Conservation (phyloP, 169 alveolate genomes). For the Babesia caballi region DNA sequence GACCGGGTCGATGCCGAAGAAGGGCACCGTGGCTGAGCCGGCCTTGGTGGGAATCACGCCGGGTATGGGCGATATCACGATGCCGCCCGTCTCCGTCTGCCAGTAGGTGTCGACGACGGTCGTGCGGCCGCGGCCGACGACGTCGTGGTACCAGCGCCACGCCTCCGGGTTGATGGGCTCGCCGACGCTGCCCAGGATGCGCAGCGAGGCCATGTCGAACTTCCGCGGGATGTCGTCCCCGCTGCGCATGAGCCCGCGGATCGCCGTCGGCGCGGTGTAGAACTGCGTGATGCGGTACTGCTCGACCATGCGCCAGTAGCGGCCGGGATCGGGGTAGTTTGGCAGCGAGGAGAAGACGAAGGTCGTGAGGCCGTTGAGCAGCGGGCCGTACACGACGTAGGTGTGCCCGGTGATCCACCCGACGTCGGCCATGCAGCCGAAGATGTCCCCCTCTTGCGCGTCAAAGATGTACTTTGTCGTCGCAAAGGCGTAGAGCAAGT, state of each 20-base stretch:
- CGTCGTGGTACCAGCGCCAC: slow-evolving; percentile 91
- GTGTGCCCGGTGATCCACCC: slow-evolving; percentile 99
- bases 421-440: slow-evolving; percentile 93
- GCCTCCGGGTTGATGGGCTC: slow-evolving; percentile 93
- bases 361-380: slow-evolving; percentile 90
- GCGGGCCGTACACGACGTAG: slow-evolving; percentile 93
- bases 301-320: slow-evolving; percentile 84
- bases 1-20: slow-evolving; percentile 85
- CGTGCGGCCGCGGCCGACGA: slow-evolving; percentile 73
- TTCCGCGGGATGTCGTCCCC: slow-evolving; percentile 72
- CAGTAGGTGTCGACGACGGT: slow-evolving; percentile 94
- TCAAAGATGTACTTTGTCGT: slow-evolving; percentile 88
- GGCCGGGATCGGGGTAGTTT: slow-evolving; percentile 91
- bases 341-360: slow-evolving; percentile 93
- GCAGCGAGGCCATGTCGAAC: slow-evolving; percentile 71
- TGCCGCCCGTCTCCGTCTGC: slow-evolving; percentile 98
- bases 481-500: slow-evolving; percentile 85
- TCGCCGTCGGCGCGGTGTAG: slow-evolving; percentile 98
- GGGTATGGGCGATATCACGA: slow-evolving; percentile 89
- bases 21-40: slow-evolving; percentile 91
- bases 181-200: slow-evolving; percentile 87
- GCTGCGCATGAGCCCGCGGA: slow-evolving; percentile 85
- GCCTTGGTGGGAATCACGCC: slow-evolving; percentile 87
- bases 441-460: slow-evolving; percentile 83
- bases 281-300: slow-evolving; percentile 88